phyloP scores from a whole-genome alignment of 805 yeast species.

The Candida pseudofarinosa region DNA sequence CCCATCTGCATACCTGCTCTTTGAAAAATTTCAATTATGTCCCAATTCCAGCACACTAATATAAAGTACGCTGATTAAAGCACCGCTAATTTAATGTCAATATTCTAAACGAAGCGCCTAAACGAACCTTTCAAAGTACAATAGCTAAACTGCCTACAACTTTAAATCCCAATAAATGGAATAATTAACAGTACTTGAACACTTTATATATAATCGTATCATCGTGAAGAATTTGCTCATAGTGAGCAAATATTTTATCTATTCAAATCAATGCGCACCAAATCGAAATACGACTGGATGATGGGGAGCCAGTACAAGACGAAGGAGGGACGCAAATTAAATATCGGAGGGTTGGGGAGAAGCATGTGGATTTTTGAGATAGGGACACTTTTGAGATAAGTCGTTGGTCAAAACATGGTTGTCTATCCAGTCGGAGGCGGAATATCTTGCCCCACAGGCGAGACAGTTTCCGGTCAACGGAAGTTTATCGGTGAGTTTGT shows the following conservation, averaged over 20 bases:
- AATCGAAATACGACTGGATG: background rate
- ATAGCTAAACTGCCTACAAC: too few relatives aligned
- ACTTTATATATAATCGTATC: background rate
- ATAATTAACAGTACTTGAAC: background rate
- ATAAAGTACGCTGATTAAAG: too few relatives aligned
- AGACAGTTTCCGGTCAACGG: conserved; percentile 34
- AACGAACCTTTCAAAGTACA: too few relatives aligned
- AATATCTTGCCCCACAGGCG: conserved; percentile 46
- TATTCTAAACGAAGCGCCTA: too few relatives aligned
- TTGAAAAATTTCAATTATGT: too few relatives aligned
- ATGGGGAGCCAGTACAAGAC: too few relatives aligned
- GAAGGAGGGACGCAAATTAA: too few relatives aligned
- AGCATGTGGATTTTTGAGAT: conserved; percentile 7
- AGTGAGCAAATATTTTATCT: background rate
- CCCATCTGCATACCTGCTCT: background rate
- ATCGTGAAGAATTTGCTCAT: background rate
- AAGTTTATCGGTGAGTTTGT: conserved; percentile 38
- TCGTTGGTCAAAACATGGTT: conserved; percentile 44
- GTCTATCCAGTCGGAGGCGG: conserved; percentile 55
- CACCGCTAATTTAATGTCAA: too few relatives aligned
- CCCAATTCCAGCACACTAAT: too few relatives aligned
- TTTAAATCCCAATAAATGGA: background rate
- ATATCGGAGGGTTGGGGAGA: background rate
- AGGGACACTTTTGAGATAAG: conserved; percentile 17
- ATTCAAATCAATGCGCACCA: background rate